Conservation (phyloP, 164 flowering plant genomes). For the Amborella trichopoda region DNA sequence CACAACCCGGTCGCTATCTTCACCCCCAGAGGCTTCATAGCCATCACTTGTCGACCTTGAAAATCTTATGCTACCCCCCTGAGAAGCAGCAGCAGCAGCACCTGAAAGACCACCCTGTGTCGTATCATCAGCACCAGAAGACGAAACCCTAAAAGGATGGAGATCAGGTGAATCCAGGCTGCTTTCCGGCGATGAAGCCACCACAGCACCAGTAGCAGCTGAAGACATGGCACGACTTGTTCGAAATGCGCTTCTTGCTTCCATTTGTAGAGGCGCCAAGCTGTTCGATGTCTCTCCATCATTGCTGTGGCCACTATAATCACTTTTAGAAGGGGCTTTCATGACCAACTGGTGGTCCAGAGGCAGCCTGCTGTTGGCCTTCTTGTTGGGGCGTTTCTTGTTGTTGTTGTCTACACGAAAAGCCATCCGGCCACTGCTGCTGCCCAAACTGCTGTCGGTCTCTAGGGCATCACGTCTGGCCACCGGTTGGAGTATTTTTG, state of each 20-base stretch:
- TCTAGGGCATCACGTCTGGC: slow-evolving; percentile 37
- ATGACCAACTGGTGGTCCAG: slow-evolving; percentile 28
- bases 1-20: slow-evolving; percentile 83
- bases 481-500: slow-evolving; percentile 78
- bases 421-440: slow-evolving; percentile 45
- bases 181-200: slow-evolving; percentile 85
- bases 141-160: slow-evolving; percentile 69
- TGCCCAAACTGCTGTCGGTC: slow-evolving; percentile 62
- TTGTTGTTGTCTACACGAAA: slow-evolving; percentile 38
- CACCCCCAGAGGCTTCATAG: slow-evolving; percentile 95
- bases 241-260: slow-evolving; percentile 72
- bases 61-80: slow-evolving; percentile 38
- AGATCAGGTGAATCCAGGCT: slow-evolving; percentile 82
- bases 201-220: slow-evolving; percentile 24
- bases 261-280: slow-evolving; percentile 74
- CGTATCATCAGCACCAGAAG: slow-evolving; percentile 68
- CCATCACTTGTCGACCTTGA: slow-evolving; percentile 93
- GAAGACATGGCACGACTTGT: slow-evolving; percentile 61
- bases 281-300: slow-evolving; percentile 28
- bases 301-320: slow-evolving; percentile 11
- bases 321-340: slow-evolving; percentile 18
- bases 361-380: slow-evolving; percentile 46
- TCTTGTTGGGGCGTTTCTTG: slow-evolving; percentile 40
- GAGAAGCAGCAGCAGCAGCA: slow-evolving; percentile 17
- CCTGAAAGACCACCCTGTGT: slow-evolving; percentile 36